These are phyloP conservation scores for Candida sakaeoensis DNA, from an alignment of 805 yeast species.

Conservation along the genomic window DNA sequence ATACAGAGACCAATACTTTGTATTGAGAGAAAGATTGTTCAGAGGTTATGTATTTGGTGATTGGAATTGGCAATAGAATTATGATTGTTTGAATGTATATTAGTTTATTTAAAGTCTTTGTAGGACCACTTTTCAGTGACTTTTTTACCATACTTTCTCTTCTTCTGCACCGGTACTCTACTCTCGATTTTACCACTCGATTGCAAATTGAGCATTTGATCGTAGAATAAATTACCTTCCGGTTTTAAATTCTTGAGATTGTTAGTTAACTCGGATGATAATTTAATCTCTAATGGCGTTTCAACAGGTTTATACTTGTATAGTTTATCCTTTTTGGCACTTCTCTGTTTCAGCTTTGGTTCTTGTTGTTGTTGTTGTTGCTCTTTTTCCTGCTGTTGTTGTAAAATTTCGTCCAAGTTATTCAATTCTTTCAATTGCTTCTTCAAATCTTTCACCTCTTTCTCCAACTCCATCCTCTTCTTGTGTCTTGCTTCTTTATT, in stretches of 20 bases:
- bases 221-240: conserved; percentile 83
- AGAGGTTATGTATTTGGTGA: conserved; percentile 43
- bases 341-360: conserved; percentile 17
- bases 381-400: conserved; percentile 25
- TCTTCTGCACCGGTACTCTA: conserved; percentile 64
- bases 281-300: conserved; percentile 65
- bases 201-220: conserved; percentile 78
- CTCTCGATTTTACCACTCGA: conserved; percentile 84
- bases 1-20: conserved; percentile 44
- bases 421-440: conserved; percentile 57
- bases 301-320: conserved; percentile 42
- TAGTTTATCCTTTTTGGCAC: conserved; percentile 27
- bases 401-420: conserved; percentile 24
- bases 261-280: conserved; percentile 83
- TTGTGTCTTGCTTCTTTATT: conserved; percentile 64
- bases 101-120: conserved; percentile 84
- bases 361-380: conserved; percentile 22
- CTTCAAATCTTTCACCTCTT: conserved; percentile 57
- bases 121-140: conserved; percentile 90
- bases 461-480: conserved; percentile 53
- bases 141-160: conserved; percentile 66
- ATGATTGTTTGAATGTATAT: conserved; percentile 4
- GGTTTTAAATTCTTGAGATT: conserved; percentile 82
- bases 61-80: conserved; percentile 36
- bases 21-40: conserved; percentile 45